Conservation (phyloP, 1,284 basidiomycete species). For the Papiliotrema flavescens region DNA sequence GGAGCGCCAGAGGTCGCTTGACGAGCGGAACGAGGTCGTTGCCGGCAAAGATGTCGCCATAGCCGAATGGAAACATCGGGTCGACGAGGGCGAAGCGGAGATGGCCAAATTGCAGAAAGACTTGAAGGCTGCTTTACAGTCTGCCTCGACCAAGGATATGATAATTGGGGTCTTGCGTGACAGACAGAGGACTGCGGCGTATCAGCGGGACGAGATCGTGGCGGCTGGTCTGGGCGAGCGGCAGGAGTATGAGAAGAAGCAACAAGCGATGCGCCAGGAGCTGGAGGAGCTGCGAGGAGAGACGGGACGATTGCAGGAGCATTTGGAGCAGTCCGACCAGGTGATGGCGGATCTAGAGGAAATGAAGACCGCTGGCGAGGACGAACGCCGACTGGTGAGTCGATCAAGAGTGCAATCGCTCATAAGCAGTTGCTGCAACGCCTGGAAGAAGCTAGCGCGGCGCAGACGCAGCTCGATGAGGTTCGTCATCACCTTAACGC, state of each 20-base stretch:
- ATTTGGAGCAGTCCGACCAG: constrained; percentile 3
- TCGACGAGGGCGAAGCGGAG: not conserved
- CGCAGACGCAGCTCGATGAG: not conserved
- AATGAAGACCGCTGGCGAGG: constrained; percentile 6
- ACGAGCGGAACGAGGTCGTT: not conserved
- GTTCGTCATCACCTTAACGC: not conserved
- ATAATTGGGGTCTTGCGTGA: constrained; percentile 13
- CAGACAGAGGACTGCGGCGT: constrained; percentile 17
- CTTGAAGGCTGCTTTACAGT: not conserved
- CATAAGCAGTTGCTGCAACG: not conserved
- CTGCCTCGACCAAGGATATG: constrained; percentile 2
- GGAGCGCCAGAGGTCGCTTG: not conserved
- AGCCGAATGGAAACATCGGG: not conserved
- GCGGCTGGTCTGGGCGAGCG: not conserved
- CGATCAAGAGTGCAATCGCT: not conserved
- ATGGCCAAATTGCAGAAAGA: constrained; percentile 1
- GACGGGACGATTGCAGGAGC: not conserved
- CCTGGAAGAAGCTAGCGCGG: not conserved
- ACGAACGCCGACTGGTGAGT: constrained; percentile 1
- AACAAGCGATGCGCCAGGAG: constrained; percentile 2
- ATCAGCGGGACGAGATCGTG: constrained; percentile 16
- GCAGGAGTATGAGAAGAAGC: not conserved
- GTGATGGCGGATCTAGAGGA: constrained; percentile 12
- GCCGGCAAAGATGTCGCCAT: constrained; percentile 1
- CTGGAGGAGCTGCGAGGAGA: constrained; percentile 5